phyloP scores from a whole-genome alignment of 257 asterid species.

The Nicotiana benthamiana region DNA sequence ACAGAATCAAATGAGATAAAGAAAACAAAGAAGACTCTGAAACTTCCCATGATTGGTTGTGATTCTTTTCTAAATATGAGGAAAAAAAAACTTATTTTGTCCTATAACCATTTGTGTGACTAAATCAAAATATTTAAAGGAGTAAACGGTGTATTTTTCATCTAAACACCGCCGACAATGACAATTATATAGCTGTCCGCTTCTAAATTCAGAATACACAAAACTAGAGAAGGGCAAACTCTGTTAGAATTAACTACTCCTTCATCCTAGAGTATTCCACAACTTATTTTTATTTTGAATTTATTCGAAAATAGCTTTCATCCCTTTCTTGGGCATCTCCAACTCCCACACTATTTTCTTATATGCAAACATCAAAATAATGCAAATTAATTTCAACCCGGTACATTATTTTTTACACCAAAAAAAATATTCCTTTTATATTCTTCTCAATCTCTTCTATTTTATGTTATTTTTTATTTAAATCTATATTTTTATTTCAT shows the following conservation, averaged over 20 bases:
- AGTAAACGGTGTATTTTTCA: slow-evolving; percentile 13
- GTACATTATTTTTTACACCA: too few species aligned
- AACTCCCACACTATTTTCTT: too few species aligned
- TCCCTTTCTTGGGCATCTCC: too few species aligned
- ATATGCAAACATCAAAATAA: too few species aligned
- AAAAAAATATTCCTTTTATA: too few species aligned
- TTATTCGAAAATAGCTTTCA: not conserved
- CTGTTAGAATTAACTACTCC: not conserved
- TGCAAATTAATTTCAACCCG: too few species aligned
- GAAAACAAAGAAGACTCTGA: slow-evolving; percentile 13
- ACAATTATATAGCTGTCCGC: slow-evolving; percentile 30
- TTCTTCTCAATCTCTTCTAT: too few species aligned
- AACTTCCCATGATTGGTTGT: slow-evolving; percentile 21
- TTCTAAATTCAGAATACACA: not conserved
- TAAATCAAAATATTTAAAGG: not conserved
- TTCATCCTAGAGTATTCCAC: not conserved
- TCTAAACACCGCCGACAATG: slow-evolving; percentile 30
- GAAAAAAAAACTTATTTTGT: not conserved
- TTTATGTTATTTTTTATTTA: too few species aligned
- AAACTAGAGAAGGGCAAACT: slow-evolving; percentile 11
- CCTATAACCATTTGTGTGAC: slow-evolving; percentile 19
- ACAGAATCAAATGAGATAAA: slow-evolving; percentile 24
- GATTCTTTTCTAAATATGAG: not conserved
- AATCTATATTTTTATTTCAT: too few species aligned
- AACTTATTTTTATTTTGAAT: not conserved